Base-by-base conservation (phyloP, 176 grass and related monocot genomes). In the Oryza meridionalis region DNA sequence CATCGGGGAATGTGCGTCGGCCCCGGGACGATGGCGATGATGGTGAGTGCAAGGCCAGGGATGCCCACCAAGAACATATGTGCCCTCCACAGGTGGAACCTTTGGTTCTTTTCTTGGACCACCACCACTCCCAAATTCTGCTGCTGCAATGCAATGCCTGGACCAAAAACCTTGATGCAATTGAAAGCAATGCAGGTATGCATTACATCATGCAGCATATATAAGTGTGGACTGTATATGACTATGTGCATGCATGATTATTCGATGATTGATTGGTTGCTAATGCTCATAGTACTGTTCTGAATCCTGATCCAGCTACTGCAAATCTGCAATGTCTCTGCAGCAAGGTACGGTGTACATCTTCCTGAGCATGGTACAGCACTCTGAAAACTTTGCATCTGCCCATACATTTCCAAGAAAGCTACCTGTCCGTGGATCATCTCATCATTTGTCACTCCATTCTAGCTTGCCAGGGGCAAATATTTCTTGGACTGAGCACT, bases 61-160 rank as follows among this genome's bases (percentile, higher is more conserved):
- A 78, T 77, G 76, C 35, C 70, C 76, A 90, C 80, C 79, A 76
- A 86, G 76, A 84, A 79, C 88, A 75, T 83, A 32, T 79, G 80
- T 84, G 63, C 44, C 46, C 72, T 79, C 12, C 82, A 69, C 62
- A 77, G 76, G 73, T 83, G 37, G 61, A 78, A 25, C 72, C 51
- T 73, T 49, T 77, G 72, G 83, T 24, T 31, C 29, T 70, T 70
- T 62, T 11, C 76, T 68, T 73, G 88, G 88, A 79, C 80, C 88
- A 87, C 75, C 88, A 87, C 69, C 63, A 38, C 74, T 40, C 70
- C 69, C 74, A 90, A 80, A 74, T 83, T 10, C 22, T 75, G 17
- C 50, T 81, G 73, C 83, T 76, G 29, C 29, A 31, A 31, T 76
- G 73, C 9, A 55, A 89, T 85, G 19, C 70, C 17, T 65, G 81